phyloP scores from a whole-genome alignment of 768 basidiomycete species.

The Suillus variegatus region DNA sequence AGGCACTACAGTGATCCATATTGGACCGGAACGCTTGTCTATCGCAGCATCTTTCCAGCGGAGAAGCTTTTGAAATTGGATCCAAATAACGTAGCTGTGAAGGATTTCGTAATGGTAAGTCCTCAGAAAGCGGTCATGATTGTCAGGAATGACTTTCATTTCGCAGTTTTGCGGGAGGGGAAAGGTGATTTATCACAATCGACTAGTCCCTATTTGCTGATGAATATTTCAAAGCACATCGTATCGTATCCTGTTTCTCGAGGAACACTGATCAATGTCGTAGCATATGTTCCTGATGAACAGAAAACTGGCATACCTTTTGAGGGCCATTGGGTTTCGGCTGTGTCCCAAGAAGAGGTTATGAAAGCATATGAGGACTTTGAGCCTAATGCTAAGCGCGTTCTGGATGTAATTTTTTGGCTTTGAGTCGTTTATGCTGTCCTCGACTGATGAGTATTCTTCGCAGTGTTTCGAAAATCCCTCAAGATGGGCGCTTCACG shows the following conservation, averaged over 20 bases:
- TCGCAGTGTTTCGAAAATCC: constrained; percentile 34
- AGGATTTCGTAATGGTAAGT: constrained; percentile 20
- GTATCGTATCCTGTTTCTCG: constrained; percentile 38
- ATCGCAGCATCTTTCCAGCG: constrained; percentile 36
- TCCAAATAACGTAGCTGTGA: constrained; percentile 20
- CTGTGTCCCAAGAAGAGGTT: constrained; percentile 30
- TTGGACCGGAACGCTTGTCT: constrained; percentile 42
- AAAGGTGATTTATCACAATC: neutral
- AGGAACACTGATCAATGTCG: constrained; percentile 36
- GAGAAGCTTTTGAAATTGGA: constrained; percentile 24
- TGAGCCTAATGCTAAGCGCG: constrained; percentile 33
- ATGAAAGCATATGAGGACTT: constrained; percentile 29
- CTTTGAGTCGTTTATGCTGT: neutral
- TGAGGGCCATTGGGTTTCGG: constrained; percentile 28
- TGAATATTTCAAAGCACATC: constrained; percentile 31
- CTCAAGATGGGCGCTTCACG: constrained; percentile 45
- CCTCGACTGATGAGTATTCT: constrained; percentile 8
- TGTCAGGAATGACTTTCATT: neutral
- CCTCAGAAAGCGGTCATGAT: neutral
- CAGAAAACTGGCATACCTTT: constrained; percentile 28
- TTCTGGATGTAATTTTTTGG: constrained; percentile 14
- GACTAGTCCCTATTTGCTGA: neutral
- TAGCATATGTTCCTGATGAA: constrained; percentile 30
- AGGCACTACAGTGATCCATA: constrained; percentile 22
- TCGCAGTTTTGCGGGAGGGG: constrained; percentile 10